phyloP scores from a whole-genome alignment of 2,329 filamentous ascomycete species.

The Botryotinia convoluta region DNA sequence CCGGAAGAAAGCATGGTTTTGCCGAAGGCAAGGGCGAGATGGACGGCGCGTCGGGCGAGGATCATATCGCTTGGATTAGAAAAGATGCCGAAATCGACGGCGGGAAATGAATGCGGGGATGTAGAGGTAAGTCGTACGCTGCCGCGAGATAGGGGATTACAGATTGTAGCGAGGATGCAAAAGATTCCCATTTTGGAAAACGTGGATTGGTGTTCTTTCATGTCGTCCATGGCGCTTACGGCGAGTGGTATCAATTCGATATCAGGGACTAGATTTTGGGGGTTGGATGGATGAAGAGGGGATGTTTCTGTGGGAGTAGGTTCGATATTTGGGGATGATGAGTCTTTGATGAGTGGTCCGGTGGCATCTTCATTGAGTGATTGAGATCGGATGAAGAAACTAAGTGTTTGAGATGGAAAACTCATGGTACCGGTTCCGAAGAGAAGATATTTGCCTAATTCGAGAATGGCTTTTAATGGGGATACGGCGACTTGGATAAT shows the following conservation, averaged over 20 bases:
- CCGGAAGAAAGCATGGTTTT: conserved; percentile 18
- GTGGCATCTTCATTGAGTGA: conserved; percentile 13
- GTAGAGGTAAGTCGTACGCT: conserved; percentile 18
- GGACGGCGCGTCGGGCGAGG: conserved; percentile 14
- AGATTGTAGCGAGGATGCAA: conserved; percentile 12
- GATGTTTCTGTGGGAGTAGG: background rate
- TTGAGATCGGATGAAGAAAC: conserved; percentile 13
- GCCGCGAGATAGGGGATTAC: conserved; percentile 15
- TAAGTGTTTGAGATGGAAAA: background rate
- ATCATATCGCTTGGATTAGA: conserved; percentile 16
- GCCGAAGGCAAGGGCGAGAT: conserved; percentile 15
- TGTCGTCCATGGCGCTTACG: conserved; percentile 13
- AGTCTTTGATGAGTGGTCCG: background rate
- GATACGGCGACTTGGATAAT: background rate
- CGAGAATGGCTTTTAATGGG: background rate
- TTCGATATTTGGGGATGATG: background rate
- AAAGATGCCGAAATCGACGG: conserved; percentile 21
- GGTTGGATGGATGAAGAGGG: background rate
- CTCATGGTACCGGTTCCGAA: conserved; percentile 18
- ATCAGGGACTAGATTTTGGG: background rate
- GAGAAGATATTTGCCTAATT: conserved; percentile 20
- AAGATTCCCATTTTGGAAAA: conserved; percentile 19
- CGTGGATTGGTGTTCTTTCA: conserved; percentile 7
- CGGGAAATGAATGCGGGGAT: conserved; percentile 9
- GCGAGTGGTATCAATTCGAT: conserved; percentile 20